phyloP scores from a whole-genome alignment of 2,329 filamentous ascomycete genomes.

The Xenoacremonium recifei region DNA sequence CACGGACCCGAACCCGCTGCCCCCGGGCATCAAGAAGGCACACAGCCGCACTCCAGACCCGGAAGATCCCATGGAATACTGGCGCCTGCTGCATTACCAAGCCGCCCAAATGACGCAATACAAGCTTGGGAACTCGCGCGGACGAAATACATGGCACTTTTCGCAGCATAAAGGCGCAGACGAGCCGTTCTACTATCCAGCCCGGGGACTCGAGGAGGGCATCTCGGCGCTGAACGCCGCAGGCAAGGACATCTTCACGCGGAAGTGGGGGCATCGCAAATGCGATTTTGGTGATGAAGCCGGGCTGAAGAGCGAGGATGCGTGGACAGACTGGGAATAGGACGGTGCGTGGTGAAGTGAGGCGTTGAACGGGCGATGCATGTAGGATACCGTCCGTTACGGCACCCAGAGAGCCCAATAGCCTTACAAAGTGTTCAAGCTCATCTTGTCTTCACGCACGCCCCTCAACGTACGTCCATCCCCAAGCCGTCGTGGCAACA shows the following conservation, averaged over 20 bases:
- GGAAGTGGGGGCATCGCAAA: slow-evolving; percentile 46
- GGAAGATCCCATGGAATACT: slow-evolving; percentile 12
- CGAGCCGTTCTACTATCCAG: slow-evolving; percentile 52
- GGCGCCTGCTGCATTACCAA: slow-evolving; percentile 17
- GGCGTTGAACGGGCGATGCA: no score
- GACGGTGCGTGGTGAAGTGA: neutral
- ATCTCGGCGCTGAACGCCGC: slow-evolving; percentile 46
- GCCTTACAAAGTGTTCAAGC: slow-evolving; percentile 1
- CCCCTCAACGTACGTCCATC: no score
- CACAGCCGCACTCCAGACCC: slow-evolving; percentile 10
- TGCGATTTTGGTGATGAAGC: slow-evolving; percentile 39
- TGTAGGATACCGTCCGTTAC: neutral
- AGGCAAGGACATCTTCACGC: slow-evolving; percentile 38
- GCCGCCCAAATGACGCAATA: slow-evolving; percentile 38
- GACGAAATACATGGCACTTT: slow-evolving; percentile 52
- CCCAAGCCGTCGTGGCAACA: no score
- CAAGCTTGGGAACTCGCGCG: slow-evolving; percentile 36
- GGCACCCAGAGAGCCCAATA: neutral
- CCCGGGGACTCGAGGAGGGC: slow-evolving; percentile 42
- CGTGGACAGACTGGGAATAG: slow-evolving; percentile 42
- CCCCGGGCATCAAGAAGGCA: slow-evolving; percentile 12
- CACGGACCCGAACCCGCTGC: slow-evolving; percentile 35
- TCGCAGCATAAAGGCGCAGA: slow-evolving; percentile 49
- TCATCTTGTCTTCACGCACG: neutral
- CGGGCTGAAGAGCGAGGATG: slow-evolving; percentile 39